These are phyloP conservation scores for Cunninghamia lanceolata DNA, from an alignment of 75 land plant species.

Conservation along the genomic window DNA sequence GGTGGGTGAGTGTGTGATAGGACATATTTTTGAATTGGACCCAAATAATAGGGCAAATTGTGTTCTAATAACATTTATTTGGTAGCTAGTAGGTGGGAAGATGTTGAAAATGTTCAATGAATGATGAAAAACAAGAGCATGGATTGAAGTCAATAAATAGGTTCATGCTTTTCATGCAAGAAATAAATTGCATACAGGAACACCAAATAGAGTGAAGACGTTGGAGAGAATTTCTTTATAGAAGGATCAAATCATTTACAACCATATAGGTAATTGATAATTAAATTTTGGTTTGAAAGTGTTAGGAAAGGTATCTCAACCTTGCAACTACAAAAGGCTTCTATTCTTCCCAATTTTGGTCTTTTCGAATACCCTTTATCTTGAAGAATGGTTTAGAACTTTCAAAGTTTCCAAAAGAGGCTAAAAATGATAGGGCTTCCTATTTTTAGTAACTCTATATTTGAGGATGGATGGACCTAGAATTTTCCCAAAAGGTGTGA, in stretches of 20 bases:
- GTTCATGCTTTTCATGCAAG: background rate
- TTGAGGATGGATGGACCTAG: too few relatives aligned
- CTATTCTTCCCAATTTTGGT: too few relatives aligned
- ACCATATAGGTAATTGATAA: too few relatives aligned
- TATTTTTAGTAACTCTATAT: too few relatives aligned
- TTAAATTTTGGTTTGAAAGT: too few relatives aligned
- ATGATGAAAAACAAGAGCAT: background rate
- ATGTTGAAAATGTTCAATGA: background rate
- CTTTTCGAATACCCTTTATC: too few relatives aligned
- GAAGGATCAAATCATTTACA: background rate
- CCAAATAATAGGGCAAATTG: conserved; percentile 8
- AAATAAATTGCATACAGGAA: background rate
- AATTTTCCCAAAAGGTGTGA: too few relatives aligned
- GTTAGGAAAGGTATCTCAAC: too few relatives aligned
- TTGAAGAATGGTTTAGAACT: too few relatives aligned
- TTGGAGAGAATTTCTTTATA: background rate
- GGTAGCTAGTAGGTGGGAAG: background rate
- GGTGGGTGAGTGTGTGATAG: conserved; percentile 18
- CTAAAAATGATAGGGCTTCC: too few relatives aligned
- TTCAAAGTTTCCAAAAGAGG: too few relatives aligned
- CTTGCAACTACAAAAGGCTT: too few relatives aligned
- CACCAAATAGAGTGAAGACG: background rate
- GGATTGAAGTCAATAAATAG: background rate
- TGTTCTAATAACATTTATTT: conserved; percentile 2
- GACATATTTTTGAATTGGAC: conserved; percentile 8